These are phyloP conservation scores for Nigrospora sphaerica DNA, from an alignment of 2,329 filamentous ascomycete genomes.

Conservation along the genomic window DNA sequence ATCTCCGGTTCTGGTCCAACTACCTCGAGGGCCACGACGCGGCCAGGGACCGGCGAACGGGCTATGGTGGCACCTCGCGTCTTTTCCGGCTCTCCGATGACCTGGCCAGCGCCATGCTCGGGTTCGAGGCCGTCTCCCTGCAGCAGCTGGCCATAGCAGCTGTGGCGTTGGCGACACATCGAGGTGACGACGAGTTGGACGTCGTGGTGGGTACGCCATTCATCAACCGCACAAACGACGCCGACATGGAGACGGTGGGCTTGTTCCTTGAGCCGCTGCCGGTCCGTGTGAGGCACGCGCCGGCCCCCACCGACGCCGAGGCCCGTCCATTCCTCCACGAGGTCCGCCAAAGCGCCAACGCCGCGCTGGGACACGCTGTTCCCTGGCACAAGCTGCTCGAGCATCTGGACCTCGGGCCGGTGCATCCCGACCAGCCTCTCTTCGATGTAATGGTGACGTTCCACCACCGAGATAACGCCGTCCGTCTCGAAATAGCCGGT, in stretches of 20 bases:
- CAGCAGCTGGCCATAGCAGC: not conserved
- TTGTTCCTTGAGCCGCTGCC: slow-evolving; percentile 23
- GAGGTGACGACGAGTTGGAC: slow-evolving; percentile 9
- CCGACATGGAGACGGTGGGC: slow-evolving; percentile 16
- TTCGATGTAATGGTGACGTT: slow-evolving; percentile 16
- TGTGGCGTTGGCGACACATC: not conserved
- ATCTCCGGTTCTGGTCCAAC: not conserved
- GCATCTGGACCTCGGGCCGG: slow-evolving; percentile 7
- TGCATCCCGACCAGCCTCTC: slow-evolving; percentile 9
- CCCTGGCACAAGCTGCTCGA: slow-evolving; percentile 21
- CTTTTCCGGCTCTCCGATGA: too few species aligned
- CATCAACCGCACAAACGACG: slow-evolving; percentile 13
- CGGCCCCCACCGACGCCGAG: not conserved
- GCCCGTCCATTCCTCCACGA: not conserved
- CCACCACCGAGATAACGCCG: too few species aligned
- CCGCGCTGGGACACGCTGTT: slow-evolving; percentile 18
- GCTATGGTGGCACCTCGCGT: not conserved
- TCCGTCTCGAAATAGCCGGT: too few species aligned
- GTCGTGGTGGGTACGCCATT: slow-evolving; percentile 19
- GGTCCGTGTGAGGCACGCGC: slow-evolving; percentile 5
- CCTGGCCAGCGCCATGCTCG: not conserved
- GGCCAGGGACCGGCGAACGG: too few species aligned
- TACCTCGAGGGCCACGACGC: too few species aligned
- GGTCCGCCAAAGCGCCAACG: slow-evolving; percentile 13
- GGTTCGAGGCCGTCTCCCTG: not conserved